Evolutionary conservation across 2,329 filamentous ascomycete species (phyloP), one percentile per base, ranked within the genome.

Genomic region (Trichoderma gracile): DNA sequence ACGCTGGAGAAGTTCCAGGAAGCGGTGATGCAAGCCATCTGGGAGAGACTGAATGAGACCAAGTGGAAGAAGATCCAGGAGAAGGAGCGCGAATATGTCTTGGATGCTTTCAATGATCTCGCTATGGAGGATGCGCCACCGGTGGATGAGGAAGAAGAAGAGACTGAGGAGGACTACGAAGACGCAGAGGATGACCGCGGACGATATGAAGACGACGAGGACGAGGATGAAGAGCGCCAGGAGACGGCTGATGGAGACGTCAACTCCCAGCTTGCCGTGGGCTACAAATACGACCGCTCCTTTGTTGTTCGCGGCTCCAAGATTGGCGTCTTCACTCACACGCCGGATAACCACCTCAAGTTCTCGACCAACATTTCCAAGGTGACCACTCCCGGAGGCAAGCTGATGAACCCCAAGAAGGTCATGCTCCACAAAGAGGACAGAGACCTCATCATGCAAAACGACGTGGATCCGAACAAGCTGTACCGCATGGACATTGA

Each of bases 261-360:
- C 75, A 99, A 98, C 81, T 96, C 93, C 2, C 91, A 95, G 73
- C 84, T 99, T 61, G 95, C 95, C 14, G 95, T 99, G 58, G 95
- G 95, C 63, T 97, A 97, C 80, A 98, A 96, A 78, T 91, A 97
- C 69, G 95, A 99, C 75, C 87, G 95, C 66, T 98, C 95, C 0
- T 99, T 98, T 71, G 95, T 99, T 64, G 93, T 99, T 49, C 90
- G 95, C 68, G 95, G 95, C 38, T 95, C 93, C 71, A 97, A 98
- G 84, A 99, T 99, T 75, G 95, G 95, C 62, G 95, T 99, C 46
- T 99, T 99, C 85, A 98, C 96, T 77, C 95, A 99, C 74, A 97
- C 93, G 0, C 83, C 88, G 0, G 91, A 96, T 78, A 96, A 98
- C 75, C 89, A 94, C 69, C 84, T 99, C 17, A 91, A 98, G 75